Evolutionary conservation across 768 basidiomycete genomes (phyloP).

Genomic region (Mycena amicta): DNA sequence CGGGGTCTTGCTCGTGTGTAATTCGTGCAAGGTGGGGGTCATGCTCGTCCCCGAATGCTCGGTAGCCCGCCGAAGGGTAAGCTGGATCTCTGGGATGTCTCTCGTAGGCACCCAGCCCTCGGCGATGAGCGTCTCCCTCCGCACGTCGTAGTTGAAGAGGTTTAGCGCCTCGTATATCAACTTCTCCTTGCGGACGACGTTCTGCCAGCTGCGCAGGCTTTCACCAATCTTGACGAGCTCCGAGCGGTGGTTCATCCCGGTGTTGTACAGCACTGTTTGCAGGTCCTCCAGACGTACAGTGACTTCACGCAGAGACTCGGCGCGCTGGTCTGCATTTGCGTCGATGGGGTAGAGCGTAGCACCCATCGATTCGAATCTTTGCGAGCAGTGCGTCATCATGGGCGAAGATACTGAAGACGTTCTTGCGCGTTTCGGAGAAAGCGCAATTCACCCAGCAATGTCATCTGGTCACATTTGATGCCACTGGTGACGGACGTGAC

Average conservation of each 20-base stretch:
- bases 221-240: constrained; percentile 88
- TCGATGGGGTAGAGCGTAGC: constrained; percentile 97
- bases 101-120: constrained; percentile 98
- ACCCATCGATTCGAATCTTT: constrained; percentile 99
- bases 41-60: constrained; percentile 93
- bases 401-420: constrained; percentile 99
- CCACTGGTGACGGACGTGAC: too few relatives aligned
- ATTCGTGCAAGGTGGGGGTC: constrained; percentile 89
- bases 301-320: constrained; percentile 88
- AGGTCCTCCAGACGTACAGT: constrained; percentile 88
- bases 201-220: constrained; percentile 87
- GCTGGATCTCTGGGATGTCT: constrained; percentile 84
- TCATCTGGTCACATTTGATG: too few relatives aligned
- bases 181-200: constrained; percentile 94
- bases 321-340: constrained; percentile 88
- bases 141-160: constrained; percentile 90
- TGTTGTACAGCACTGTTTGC: constrained; percentile 87
- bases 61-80: constrained; percentile 88
- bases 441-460: too few relatives aligned
- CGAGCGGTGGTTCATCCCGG: constrained; percentile 75
- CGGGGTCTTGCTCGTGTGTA: constrained; percentile 87
- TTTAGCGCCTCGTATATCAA: constrained; percentile 95
- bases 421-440: constrained; percentile 94
- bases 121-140: constrained; percentile 92
- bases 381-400: constrained; percentile 92